Conservation (phyloP, 2,329 filamentous ascomycete species). For the Acrodontium crateriforme region DNA sequence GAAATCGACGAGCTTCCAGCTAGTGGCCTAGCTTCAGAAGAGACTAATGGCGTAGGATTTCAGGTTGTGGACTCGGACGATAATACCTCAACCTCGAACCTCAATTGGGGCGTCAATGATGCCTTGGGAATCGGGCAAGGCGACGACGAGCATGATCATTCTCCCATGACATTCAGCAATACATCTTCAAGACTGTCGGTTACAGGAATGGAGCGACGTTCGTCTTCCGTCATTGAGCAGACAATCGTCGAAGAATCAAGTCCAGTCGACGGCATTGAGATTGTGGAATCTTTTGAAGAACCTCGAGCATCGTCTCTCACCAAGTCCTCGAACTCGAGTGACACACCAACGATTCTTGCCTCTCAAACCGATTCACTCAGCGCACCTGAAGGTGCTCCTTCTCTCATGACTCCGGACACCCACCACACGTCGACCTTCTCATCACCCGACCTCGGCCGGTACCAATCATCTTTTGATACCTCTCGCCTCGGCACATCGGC, state of each 20-base stretch:
- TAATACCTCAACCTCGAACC: slow-evolving; percentile 2
- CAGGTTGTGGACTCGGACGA: slow-evolving; percentile 18
- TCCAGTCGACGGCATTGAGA: slow-evolving; percentile 28
- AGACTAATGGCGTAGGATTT: slow-evolving; percentile 12
- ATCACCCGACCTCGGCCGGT: slow-evolving; percentile 50
- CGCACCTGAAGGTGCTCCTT: slow-evolving; percentile 26
- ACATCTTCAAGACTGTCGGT: slow-evolving; percentile 11
- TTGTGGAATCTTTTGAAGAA: slow-evolving; percentile 34
- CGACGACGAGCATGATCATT: slow-evolving; percentile 12
- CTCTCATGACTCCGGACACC: slow-evolving; percentile 52
- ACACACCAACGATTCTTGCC: slow-evolving; percentile 22
- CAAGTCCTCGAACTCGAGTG: slow-evolving; percentile 37
- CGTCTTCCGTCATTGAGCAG: slow-evolving; percentile 20
- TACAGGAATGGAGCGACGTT: slow-evolving; percentile 13
- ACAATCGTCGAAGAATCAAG: slow-evolving; percentile 23
- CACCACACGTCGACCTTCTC: slow-evolving; percentile 44
- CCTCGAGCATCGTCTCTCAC: slow-evolving; percentile 35
- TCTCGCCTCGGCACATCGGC: slow-evolving; percentile 62
- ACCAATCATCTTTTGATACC: slow-evolving; percentile 52
- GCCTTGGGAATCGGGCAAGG: slow-evolving; percentile 10
- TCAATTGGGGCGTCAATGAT: slow-evolving; percentile 7
- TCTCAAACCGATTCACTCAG: slow-evolving; percentile 23
- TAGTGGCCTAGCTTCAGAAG: slow-evolving; percentile 8
- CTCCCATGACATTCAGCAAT: slow-evolving; percentile 8
- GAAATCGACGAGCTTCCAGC: slow-evolving; percentile 47